A percentile compares a stretch with the other conserved stretches of the same genome.
These are phyloP conservation scores for Leccinum olivaceopallidum DNA, from an alignment of 768 basidiomycete genomes.

Conservation along the genomic window DNA sequence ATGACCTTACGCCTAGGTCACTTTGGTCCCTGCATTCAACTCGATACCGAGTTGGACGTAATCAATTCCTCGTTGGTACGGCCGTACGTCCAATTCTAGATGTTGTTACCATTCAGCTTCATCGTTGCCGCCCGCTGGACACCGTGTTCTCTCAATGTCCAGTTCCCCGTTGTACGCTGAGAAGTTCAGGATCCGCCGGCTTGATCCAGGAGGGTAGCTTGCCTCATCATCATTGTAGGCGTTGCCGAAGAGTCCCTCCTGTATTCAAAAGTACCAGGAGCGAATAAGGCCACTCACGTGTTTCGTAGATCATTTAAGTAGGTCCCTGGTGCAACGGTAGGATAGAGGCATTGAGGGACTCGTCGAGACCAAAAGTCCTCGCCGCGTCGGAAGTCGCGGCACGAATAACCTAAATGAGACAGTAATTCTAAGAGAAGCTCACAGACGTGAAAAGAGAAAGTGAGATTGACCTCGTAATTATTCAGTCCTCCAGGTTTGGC, in stretches of 20 bases:
- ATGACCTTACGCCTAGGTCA: conserved; percentile 36
- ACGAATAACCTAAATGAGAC: conserved; percentile 50
- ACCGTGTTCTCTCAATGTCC: conserved; percentile 43
- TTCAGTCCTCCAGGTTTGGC: conserved; percentile 61
- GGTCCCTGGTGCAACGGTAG: conserved; percentile 63
- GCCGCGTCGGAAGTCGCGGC: conserved; percentile 71
- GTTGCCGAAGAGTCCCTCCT: conserved; percentile 53
- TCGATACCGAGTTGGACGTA: conserved; percentile 38
- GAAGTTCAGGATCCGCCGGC: conserved; percentile 45
- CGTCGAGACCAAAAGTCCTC: conserved; percentile 60
- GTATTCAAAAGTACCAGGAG: conserved; percentile 57
- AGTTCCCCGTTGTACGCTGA: conserved; percentile 37
- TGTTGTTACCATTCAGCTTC: conserved; percentile 36
- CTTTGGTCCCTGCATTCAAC: conserved; percentile 39
- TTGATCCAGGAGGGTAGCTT: conserved; percentile 56
- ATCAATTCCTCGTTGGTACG: conserved; percentile 42
- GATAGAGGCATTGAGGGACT: conserved; percentile 49
- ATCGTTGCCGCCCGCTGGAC: conserved; percentile 43
- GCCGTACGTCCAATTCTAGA: conserved; percentile 42
- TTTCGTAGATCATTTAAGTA: conserved; percentile 68
- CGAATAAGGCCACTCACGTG: conserved; percentile 58
- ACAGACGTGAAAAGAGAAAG: not conserved
- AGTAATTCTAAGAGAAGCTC: not conserved
- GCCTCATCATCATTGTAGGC: conserved; percentile 74
- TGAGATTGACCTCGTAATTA: conserved; percentile 60